A percentile compares a stretch with the other conserved stretches of the same genome.
Conservation (phyloP, 1,284 basidiomycete genomes). For the Violaceomyces palustris region DNA sequence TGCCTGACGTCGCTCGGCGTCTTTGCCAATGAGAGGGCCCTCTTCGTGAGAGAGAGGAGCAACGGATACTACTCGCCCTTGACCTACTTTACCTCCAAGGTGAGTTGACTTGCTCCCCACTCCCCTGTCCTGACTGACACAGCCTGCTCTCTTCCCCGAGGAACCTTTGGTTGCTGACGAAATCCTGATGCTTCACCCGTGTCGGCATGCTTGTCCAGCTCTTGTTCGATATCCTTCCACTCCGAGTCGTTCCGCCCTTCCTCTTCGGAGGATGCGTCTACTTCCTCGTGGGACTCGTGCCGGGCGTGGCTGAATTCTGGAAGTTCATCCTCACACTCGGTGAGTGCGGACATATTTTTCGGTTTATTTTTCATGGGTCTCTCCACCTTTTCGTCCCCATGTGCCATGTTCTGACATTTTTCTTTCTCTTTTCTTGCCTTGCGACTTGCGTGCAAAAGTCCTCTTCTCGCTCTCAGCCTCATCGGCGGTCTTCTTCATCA, state of each 20-base stretch:
- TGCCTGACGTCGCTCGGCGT: slow-evolving; percentile 84
- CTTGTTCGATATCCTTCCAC: slow-evolving; percentile 88
- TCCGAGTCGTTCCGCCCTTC: slow-evolving; percentile 87
- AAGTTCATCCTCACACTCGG: slow-evolving; percentile 75
- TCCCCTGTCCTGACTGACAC: too few relatives aligned
- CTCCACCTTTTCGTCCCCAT: too few relatives aligned
- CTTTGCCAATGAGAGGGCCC: slow-evolving; percentile 85
- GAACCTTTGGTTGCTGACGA: background rate
- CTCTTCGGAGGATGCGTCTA: slow-evolving; percentile 93
- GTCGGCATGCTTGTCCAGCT: too few relatives aligned
- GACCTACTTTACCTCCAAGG: slow-evolving; percentile 92
- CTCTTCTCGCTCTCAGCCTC: slow-evolving; percentile 92
- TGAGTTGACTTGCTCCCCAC: too few relatives aligned
- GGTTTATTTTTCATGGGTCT: too few relatives aligned
- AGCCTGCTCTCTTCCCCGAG: too few relatives aligned
- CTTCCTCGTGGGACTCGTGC: slow-evolving; percentile 84
- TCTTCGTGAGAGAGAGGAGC: slow-evolving; percentile 93
- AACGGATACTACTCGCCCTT: slow-evolving; percentile 95
- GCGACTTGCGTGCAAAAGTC: too few relatives aligned
- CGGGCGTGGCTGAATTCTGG: slow-evolving; percentile 84
- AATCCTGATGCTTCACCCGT: too few relatives aligned
- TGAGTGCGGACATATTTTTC: too few relatives aligned
- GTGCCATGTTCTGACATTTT: too few relatives aligned
- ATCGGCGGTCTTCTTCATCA: slow-evolving; percentile 81
- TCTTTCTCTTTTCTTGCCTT: too few relatives aligned